Percentiles rank a stretch among this genome's conserved stretches.
Conservation (phyloP, 805 yeast species). For the Brettanomyces naardenensis region DNA sequence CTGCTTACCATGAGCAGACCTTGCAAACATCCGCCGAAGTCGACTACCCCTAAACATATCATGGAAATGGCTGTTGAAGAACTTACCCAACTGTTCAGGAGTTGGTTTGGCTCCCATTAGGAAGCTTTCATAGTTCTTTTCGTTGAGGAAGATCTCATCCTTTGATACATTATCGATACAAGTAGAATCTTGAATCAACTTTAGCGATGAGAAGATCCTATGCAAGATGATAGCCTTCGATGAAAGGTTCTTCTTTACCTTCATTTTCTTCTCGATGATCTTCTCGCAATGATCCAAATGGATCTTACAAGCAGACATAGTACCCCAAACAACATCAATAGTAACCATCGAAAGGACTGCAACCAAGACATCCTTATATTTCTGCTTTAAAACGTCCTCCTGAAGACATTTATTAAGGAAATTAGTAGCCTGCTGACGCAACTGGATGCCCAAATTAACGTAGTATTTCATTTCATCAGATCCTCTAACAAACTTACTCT, state of each 20-base stretch:
- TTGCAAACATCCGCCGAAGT: slow-evolving; percentile 1
- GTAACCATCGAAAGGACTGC: slow-evolving; percentile 83
- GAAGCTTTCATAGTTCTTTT: slow-evolving; percentile 25
- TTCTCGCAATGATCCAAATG: slow-evolving; percentile 72
- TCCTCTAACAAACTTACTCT: slow-evolving; percentile 60
- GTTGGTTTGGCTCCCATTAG: slow-evolving; percentile 24
- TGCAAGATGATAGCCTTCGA: slow-evolving; percentile 73
- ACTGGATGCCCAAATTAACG: slow-evolving; percentile 61
- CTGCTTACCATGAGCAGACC: background rate
- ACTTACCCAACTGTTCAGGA: slow-evolving; percentile 18
- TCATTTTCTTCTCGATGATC: slow-evolving; percentile 63
- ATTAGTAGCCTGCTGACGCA: slow-evolving; percentile 66
- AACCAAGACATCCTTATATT: slow-evolving; percentile 76
- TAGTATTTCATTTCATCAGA: slow-evolving; percentile 64
- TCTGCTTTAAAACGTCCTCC: slow-evolving; percentile 46
- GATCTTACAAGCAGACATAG: slow-evolving; percentile 76
- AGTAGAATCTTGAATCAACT: slow-evolving; percentile 72
- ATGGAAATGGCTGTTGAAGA: slow-evolving; percentile 15
- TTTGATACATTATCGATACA: slow-evolving; percentile 32
- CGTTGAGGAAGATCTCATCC: slow-evolving; percentile 28
- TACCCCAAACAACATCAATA: slow-evolving; percentile 85
- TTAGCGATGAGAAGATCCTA: slow-evolving; percentile 67
- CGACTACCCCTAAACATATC: slow-evolving; percentile 19
- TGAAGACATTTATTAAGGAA: slow-evolving; percentile 55
- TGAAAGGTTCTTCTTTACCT: slow-evolving; percentile 54